These are phyloP conservation scores for Nothophaeocryptopus gaeumannii DNA, from an alignment of 2,329 filamentous ascomycete genomes.

Conservation along the genomic window DNA sequence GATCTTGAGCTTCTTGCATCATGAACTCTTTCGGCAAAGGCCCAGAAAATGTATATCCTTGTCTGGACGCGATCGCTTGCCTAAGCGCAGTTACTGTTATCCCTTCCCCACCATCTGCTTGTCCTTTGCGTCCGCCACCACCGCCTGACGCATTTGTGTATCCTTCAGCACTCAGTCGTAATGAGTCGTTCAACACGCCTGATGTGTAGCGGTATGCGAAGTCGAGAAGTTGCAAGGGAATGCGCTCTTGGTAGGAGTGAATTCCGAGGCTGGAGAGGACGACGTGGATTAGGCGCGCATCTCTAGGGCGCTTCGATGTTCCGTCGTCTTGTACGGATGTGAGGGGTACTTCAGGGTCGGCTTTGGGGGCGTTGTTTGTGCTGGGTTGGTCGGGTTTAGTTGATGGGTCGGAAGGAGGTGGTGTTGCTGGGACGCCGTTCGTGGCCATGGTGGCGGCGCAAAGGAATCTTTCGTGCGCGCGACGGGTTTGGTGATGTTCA, in stretches of 20 bases:
- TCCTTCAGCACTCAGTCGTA: conserved; percentile 67
- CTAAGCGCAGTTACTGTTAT: conserved; percentile 66
- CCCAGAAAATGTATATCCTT: conserved; percentile 67
- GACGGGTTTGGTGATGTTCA: too few relatives aligned
- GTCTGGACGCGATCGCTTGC: conserved; percentile 67
- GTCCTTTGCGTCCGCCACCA: conserved; percentile 24
- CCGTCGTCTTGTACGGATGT: conserved; percentile 37
- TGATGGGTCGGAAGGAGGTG: conserved; percentile 29
- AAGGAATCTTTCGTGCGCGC: not conserved
- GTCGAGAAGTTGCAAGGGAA: conserved; percentile 78
- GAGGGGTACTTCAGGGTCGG: conserved; percentile 30
- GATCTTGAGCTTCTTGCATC: conserved; percentile 67
- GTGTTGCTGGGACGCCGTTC: conserved; percentile 31
- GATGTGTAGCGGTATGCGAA: conserved; percentile 82
- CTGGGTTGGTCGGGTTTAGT: conserved; percentile 13
- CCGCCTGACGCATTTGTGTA: conserved; percentile 48
- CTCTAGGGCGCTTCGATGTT: conserved; percentile 61
- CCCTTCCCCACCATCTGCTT: conserved; percentile 46
- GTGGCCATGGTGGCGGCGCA: conserved; percentile 22
- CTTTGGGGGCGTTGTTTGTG: conserved; percentile 14
- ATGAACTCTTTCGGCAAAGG: conserved; percentile 71
- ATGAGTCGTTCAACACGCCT: conserved; percentile 66
- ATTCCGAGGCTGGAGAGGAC: conserved; percentile 77
- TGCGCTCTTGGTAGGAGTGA: conserved; percentile 74
- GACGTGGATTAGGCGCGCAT: conserved; percentile 75